Evolutionary conservation across 768 basidiomycete species (phyloP).

Genomic region (Xerocomus brunneocitrinus): DNA sequence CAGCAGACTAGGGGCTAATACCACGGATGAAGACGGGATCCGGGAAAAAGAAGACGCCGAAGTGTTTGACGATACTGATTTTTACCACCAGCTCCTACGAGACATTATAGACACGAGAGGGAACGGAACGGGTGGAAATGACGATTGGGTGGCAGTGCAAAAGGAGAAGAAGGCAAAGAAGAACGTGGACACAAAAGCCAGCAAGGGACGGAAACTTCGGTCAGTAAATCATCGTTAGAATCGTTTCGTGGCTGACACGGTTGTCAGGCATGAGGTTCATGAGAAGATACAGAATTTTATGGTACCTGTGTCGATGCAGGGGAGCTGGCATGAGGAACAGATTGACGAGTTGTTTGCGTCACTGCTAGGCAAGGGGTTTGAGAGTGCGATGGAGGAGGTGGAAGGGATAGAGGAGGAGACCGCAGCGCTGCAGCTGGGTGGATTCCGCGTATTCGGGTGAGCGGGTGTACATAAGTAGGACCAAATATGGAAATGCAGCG

Average conservation of each 20-base stretch:
- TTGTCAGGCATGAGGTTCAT: slow-evolving; percentile 81
- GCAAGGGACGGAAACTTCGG: slow-evolving; percentile 92
- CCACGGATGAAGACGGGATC: slow-evolving; percentile 31
- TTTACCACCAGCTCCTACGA: slow-evolving; percentile 87
- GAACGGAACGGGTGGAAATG: slow-evolving; percentile 40
- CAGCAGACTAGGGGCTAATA: slow-evolving; percentile 35
- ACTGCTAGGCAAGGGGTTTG: slow-evolving; percentile 73
- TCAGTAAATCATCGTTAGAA: slow-evolving; percentile 30
- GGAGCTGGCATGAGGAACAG: slow-evolving; percentile 93
- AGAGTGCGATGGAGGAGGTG: slow-evolving; percentile 29
- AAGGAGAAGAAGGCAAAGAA: slow-evolving; percentile 72
- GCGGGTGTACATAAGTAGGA: slow-evolving; percentile 1
- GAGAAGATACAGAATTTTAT: slow-evolving; percentile 97
- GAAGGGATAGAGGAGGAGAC: slow-evolving; percentile 29
- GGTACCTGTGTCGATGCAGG: slow-evolving; percentile 70
- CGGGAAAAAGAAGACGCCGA: slow-evolving; percentile 40
- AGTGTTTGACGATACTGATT: slow-evolving; percentile 85
- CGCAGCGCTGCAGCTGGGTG: slow-evolving; percentile 28
- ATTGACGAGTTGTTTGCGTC: slow-evolving; percentile 92
- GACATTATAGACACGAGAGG: slow-evolving; percentile 79
- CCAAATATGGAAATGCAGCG: slow-evolving; percentile 26
- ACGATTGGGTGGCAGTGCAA: slow-evolving; percentile 63
- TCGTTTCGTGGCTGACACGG: slow-evolving; percentile 1
- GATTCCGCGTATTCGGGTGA: slow-evolving; percentile 62
- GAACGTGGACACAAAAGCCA: slow-evolving; percentile 93